These are phyloP conservation scores for Globisporangium ultimum DNA, from an alignment of 352 stramenopile genomes.

Conservation along the genomic window DNA sequence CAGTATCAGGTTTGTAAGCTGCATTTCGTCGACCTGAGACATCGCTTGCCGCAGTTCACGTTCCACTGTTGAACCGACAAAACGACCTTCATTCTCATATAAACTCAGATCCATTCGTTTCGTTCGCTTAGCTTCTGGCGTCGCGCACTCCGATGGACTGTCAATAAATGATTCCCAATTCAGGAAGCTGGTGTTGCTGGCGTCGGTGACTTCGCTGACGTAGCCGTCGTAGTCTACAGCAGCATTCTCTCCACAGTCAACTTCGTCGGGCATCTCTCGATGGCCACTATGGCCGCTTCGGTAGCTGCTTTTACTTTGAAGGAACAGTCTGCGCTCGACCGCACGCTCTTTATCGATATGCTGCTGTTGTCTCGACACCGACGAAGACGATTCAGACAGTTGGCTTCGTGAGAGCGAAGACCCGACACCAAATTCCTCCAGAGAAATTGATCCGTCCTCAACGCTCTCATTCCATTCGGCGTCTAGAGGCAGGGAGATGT, in stretches of 20 bases:
- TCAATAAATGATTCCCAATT: constrained; percentile 72
- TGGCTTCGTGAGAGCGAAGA: constrained; percentile 61
- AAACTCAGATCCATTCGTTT: constrained; percentile 9
- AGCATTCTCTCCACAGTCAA: not conserved
- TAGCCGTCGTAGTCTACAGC: constrained; percentile 1
- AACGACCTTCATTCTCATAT: not conserved
- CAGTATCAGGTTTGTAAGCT: not conserved
- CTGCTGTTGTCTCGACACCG: constrained; percentile 3
- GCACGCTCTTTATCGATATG: not conserved
- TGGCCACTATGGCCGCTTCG: not conserved
- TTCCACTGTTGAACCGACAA: not conserved
- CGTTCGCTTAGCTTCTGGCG: constrained; percentile 18
- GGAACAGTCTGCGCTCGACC: constrained; percentile 5
- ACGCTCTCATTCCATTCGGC: constrained; percentile 22
- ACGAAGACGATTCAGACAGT: constrained; percentile 33
- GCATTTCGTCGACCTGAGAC: constrained; percentile 2
- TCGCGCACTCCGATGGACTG: constrained; percentile 38
- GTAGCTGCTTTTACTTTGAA: not conserved
- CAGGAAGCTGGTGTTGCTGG: constrained; percentile 23
- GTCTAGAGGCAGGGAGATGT: constrained; percentile 21
- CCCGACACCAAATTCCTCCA: constrained; percentile 27
- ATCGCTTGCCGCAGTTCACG: constrained; percentile 3
- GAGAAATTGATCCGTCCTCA: constrained; percentile 24
- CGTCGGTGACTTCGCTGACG: constrained; percentile 11
- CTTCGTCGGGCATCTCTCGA: not conserved